Percentiles rank a stretch among this genome's conserved stretches.
Conservation (phyloP, 2,329 filamentous ascomycete species). For the Penicillium griseofulvum region DNA sequence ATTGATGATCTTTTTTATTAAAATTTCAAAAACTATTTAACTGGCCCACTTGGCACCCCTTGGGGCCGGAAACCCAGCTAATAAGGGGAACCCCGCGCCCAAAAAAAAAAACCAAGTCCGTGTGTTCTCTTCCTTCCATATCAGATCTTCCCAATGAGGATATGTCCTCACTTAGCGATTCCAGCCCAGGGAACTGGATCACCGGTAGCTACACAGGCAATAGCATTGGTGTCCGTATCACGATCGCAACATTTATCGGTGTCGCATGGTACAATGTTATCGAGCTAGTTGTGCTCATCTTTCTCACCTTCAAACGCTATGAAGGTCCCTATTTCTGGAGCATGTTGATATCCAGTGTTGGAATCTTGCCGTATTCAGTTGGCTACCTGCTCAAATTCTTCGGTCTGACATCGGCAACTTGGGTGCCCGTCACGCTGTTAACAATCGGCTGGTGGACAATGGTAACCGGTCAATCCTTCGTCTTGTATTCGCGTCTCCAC, state of each 20-base stretch:
- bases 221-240: constrained; percentile 27
- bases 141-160: constrained; percentile 8
- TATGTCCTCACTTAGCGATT: constrained; percentile 27
- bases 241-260: constrained; percentile 28
- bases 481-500: constrained; percentile 60
- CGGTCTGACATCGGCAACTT: constrained; percentile 21
- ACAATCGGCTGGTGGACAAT: constrained; percentile 56
- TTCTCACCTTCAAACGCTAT: constrained; percentile 49
- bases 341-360: constrained; percentile 43
- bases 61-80: neutral
- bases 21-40: neutral
- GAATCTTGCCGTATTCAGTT: constrained; percentile 45
- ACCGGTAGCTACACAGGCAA: constrained; percentile 27
- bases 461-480: constrained; percentile 59
- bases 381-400: constrained; percentile 32
- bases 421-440: constrained; percentile 37
- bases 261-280: constrained; percentile 36
- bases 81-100: constrained; percentile 4
- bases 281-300: constrained; percentile 48
- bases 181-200: constrained; percentile 29
- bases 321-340: constrained; percentile 52
- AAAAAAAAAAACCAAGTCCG: neutral
- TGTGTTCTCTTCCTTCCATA: constrained; percentile 3
- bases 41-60: constrained; percentile 8
- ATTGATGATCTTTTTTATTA: neutral